Base-by-base conservation (phyloP, 805 yeast species). In the Wickerhamiella dianesei region DNA sequence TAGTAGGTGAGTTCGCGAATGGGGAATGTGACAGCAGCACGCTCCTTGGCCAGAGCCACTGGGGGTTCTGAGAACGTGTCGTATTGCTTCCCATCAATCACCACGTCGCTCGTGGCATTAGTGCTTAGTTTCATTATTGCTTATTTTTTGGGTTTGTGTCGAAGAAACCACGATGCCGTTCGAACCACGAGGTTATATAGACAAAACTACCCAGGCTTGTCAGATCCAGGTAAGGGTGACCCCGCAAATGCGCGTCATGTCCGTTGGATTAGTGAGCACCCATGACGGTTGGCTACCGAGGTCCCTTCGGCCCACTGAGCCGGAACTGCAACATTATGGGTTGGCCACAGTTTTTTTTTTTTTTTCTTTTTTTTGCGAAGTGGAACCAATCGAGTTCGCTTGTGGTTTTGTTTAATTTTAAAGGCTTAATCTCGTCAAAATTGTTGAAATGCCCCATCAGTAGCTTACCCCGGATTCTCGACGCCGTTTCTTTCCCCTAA, bases 1-100 rank as follows among this genome's bases (percentile, higher is more conserved):
- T 66, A 72, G 54, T 65, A 56, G 49, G 72, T 69, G 61, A 71
- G 53, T 39, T 63, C 62, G 25, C 65, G 59, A 37, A 59, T 53
- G 37, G 63, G 59, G 54, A 71, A 71, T 21, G 54, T 45, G 40
- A 67, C 64, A 19, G 53, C 55, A 21, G 57, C 61, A 48, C 75
- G 62, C 51, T 71, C 75, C 44, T 51, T 59, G 36, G 62, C 65
- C 56, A 72, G 56, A 36, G 56, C 57, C 37, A 56, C 52, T 14
- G 57, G 51, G 5, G 73, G 72, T 53, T 66, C 67, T 3, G 61
- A 54, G 44, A 51, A 57, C 5, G 62, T 58, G 48, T 59, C 48
- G 47, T 41, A 50, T 21, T 35, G 19, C 37, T 47, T 49, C 21
- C 52, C 52, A 36, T 49, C 44, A 29, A 46, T 44, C 20, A 29